These are phyloP conservation scores for Withania somnifera DNA, from an alignment of 305 asterid species.

Conservation along the genomic window DNA sequence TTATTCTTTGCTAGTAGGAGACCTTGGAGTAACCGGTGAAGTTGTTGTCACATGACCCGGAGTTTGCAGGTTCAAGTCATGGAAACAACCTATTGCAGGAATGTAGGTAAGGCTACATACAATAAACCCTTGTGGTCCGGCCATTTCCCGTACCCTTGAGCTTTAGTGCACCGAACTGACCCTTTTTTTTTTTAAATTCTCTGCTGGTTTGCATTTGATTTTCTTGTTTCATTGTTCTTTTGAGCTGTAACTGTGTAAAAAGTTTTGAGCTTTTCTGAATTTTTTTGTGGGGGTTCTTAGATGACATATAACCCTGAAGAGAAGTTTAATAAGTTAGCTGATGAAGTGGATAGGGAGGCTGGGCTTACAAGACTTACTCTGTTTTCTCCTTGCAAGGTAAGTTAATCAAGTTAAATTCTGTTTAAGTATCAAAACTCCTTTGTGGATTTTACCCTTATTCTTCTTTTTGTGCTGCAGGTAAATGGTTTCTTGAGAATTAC, in stretches of 20 bases:
- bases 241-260: neutral
- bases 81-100: too few species aligned
- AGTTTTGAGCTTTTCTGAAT: neutral
- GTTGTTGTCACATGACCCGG: too few species aligned
- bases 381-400: slow-evolving; percentile 97
- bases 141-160: too few species aligned
- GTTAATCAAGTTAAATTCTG: too few species aligned
- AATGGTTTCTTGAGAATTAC: slow-evolving; percentile 88
- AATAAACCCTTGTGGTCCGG: too few species aligned
- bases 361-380: slow-evolving; percentile 74
- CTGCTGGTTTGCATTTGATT: neutral
- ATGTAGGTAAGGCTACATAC: too few species aligned
- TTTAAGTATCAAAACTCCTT: slow-evolving; percentile 2
- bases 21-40: too few species aligned
- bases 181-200: too few species aligned
- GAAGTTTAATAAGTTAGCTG: slow-evolving; percentile 52
- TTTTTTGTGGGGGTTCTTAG: slow-evolving; percentile 18
- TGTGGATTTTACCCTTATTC: neutral
- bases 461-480: slow-evolving; percentile 33
- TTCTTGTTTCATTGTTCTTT: neutral
- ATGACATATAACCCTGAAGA: slow-evolving; percentile 54
- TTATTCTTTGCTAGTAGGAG: too few species aligned
- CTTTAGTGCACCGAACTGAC: too few species aligned
- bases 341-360: slow-evolving; percentile 79
- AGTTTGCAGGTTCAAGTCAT: too few species aligned